Evolutionary conservation across 495 filamentous ascomycete species (phyloP).

Genomic region (Penicillium simplicissimum): DNA sequence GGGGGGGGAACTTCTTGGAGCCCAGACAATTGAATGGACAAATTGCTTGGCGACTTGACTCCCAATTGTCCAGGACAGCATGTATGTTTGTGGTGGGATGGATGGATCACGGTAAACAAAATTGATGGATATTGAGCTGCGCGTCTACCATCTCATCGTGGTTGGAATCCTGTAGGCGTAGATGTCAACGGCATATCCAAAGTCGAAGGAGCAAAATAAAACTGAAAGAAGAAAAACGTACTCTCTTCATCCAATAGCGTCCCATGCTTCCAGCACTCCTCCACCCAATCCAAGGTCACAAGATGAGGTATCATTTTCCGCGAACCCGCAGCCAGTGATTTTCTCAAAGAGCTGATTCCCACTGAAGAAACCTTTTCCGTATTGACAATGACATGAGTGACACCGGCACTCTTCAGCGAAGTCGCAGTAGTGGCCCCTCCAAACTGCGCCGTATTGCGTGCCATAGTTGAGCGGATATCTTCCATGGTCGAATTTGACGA

Average conservation of each 20-base stretch:
- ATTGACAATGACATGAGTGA: slow-evolving; percentile 42
- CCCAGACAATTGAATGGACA: too few relatives aligned
- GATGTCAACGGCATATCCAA: neutral
- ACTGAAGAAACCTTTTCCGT: slow-evolving; percentile 18
- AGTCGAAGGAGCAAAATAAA: neutral
- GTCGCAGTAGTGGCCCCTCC: slow-evolving; percentile 52
- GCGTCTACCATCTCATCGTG: neutral
- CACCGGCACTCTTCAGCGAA: slow-evolving; percentile 19
- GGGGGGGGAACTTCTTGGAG: too few relatives aligned
- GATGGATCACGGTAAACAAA: too few relatives aligned
- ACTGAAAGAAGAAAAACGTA: slow-evolving; percentile 13
- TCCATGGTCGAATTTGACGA: neutral
- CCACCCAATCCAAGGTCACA: slow-evolving; percentile 71
- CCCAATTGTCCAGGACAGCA: too few relatives aligned
- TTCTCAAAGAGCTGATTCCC: slow-evolving; percentile 32
- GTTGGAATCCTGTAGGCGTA: neutral
- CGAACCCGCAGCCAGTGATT: slow-evolving; percentile 23
- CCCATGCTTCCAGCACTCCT: slow-evolving; percentile 74
- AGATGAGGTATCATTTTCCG: slow-evolving; percentile 63
- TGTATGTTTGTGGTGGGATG: too few relatives aligned
- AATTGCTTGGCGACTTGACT: too few relatives aligned
- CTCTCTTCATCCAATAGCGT: slow-evolving; percentile 83
- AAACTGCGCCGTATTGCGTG: slow-evolving; percentile 58
- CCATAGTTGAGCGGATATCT: slow-evolving; percentile 24
- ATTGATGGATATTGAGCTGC: too few relatives aligned